Conservation (phyloP, 306 rosid genomes). For the Glycyrrhiza uralensis region DNA sequence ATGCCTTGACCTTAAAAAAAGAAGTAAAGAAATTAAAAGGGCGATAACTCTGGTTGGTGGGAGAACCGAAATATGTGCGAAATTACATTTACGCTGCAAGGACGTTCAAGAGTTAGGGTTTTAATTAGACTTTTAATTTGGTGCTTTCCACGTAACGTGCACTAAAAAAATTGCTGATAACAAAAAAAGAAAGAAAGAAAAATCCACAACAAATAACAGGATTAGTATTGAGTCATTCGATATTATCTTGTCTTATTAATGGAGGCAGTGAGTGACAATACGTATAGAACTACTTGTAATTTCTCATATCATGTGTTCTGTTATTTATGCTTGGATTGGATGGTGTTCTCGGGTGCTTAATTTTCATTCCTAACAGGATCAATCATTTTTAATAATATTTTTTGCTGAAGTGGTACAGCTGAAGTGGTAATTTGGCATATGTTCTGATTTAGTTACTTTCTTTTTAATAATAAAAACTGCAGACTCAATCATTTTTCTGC, state of each 20-base stretch:
- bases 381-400: too few species aligned
- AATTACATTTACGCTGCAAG: not conserved
- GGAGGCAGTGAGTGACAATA: not conserved
- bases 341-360: too few species aligned
- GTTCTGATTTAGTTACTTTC: too few species aligned
- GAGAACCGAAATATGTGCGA: not conserved
- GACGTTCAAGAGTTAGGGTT: conserved; percentile 8
- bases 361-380: too few species aligned
- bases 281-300: too few species aligned
- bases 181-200: not conserved
- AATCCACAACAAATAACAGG: not conserved
- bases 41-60: not conserved
- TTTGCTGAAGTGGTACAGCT: too few species aligned
- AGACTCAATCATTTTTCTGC: too few species aligned
- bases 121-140: not conserved
- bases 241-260: not conserved
- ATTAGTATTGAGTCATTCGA: not conserved
- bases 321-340: too few species aligned
- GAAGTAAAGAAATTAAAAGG: too few species aligned
- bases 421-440: too few species aligned
- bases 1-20: not conserved
- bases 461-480: too few species aligned
- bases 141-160: conserved; percentile 46
- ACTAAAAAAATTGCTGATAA: not conserved
- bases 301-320: too few species aligned